A percentile compares a stretch with the other conserved stretches of the same genome.
These are phyloP conservation scores for Pseudoturritis turrita DNA, from an alignment of 345 rosid genomes.

Conservation along the genomic window DNA sequence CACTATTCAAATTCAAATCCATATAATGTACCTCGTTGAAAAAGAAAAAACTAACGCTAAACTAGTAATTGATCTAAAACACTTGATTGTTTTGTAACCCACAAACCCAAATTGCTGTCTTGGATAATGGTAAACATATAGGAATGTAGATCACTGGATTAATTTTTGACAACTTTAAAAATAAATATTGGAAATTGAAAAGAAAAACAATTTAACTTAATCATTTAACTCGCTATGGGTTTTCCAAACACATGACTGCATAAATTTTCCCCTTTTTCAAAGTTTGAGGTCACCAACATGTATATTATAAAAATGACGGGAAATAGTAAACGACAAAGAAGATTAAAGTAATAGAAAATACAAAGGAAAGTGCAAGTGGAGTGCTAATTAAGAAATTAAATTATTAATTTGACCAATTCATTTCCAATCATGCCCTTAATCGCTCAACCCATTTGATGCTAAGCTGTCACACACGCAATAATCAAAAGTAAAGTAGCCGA, in stretches of 20 bases:
- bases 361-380: constrained; percentile 32
- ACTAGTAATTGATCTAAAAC: not conserved
- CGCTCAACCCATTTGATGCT: constrained; percentile 27
- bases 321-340: constrained; percentile 26
- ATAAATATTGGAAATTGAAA: not conserved
- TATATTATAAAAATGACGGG: not conserved
- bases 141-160: not conserved
- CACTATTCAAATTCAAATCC: too few species aligned
- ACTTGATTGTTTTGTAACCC: not conserved
- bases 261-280: not conserved
- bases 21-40: too few species aligned
- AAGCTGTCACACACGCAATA: constrained; percentile 35
- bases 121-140: not conserved
- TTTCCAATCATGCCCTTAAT: constrained; percentile 23
- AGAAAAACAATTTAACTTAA: not conserved
- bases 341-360: constrained; percentile 15
- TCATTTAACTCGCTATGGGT: constrained; percentile 16
- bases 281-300: constrained; percentile 25
- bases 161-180: not conserved
- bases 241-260: constrained; percentile 10
- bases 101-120: not conserved
- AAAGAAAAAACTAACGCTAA: too few species aligned
- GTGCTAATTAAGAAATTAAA: constrained; percentile 29
- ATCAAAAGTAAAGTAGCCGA: constrained; percentile 24
- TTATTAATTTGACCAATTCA: constrained; percentile 9